Percentiles rank a stretch among this genome's conserved stretches.
Evolutionary conservation across 2,329 filamentous ascomycete species (phyloP).

Genomic region (Pseudocercospora ulei): DNA sequence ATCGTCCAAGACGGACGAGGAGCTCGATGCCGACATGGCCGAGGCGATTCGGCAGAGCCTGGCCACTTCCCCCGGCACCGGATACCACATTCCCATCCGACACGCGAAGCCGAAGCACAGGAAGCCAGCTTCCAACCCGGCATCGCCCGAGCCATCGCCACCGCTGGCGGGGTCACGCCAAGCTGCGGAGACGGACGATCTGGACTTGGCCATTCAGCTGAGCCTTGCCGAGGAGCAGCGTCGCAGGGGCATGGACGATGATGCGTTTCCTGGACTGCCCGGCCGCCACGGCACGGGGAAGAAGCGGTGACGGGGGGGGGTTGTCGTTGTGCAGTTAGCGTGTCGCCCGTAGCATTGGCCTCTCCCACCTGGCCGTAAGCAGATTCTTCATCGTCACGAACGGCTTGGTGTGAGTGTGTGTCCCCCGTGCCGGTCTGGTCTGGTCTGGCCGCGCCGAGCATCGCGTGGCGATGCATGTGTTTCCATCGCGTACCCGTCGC

Average conservation of each 20-base stretch:
- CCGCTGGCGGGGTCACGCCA: constrained; percentile 35
- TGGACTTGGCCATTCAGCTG: constrained; percentile 54
- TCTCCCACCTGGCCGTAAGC: too few species aligned
- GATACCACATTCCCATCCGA: constrained; percentile 41
- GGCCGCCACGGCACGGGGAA: constrained; percentile 25
- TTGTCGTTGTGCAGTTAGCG: too few species aligned
- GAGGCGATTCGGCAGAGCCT: constrained; percentile 52
- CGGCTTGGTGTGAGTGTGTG: too few species aligned
- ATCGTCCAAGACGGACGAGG: constrained; percentile 38
- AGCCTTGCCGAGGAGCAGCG: constrained; percentile 53
- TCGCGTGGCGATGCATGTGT: too few species aligned
- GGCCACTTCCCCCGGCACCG: constrained; percentile 22
- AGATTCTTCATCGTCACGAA: too few species aligned
- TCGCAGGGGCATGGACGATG: constrained; percentile 18
- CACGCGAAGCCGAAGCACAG: constrained; percentile 36
- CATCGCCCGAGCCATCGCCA: constrained; percentile 24
- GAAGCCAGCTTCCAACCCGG: constrained; percentile 28
- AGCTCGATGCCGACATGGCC: constrained; percentile 50
- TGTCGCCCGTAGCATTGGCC: too few species aligned
- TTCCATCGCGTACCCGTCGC: too few species aligned
- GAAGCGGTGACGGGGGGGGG: constrained; percentile 14
- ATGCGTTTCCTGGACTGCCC: constrained; percentile 30
- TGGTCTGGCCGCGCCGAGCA: too few species aligned
- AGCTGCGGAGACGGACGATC: constrained; percentile 45
- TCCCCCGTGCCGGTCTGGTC: too few species aligned